Evolutionary conservation across 805 yeast species (phyloP).

Genomic region (Teunomyces tritomae): DNA sequence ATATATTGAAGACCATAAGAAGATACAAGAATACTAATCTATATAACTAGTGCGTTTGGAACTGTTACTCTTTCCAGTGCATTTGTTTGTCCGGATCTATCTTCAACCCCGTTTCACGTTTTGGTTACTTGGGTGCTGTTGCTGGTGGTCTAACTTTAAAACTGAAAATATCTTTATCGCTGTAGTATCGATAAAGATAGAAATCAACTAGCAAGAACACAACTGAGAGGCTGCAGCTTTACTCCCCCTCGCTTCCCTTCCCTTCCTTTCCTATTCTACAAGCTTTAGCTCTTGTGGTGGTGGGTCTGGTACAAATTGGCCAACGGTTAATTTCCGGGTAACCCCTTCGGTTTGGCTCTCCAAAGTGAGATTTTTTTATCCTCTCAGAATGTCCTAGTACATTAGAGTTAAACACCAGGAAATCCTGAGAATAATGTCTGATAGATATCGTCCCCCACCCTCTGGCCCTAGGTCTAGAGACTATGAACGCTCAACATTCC

Average conservation of each 20-base stretch:
- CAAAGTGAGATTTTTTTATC: constrained; percentile 1
- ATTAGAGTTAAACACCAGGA: background rate
- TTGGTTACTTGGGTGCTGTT: background rate
- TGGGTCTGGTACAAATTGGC: background rate
- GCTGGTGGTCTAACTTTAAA: background rate
- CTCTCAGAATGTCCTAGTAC: background rate
- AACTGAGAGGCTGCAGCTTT: background rate
- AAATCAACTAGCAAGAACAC: background rate
- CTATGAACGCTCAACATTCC: constrained; percentile 6
- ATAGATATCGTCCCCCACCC: constrained; percentile 31
- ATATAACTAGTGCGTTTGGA: background rate
- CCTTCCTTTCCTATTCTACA: background rate
- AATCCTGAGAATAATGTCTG: constrained; percentile 25
- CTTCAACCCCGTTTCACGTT: background rate
- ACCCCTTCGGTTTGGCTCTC: background rate
- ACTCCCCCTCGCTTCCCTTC: background rate
- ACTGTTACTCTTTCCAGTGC: background rate
- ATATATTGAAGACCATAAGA: background rate
- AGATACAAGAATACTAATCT: background rate
- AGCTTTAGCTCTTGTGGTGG: too few species aligned
- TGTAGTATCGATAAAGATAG: constrained; percentile 2
- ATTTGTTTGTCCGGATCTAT: background rate
- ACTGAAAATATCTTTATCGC: background rate
- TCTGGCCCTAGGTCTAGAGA: constrained; percentile 24
- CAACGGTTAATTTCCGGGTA: background rate